These are phyloP conservation scores for Cytospora piceae DNA, from an alignment of 2,329 filamentous ascomycete species.

Conservation along the genomic window DNA sequence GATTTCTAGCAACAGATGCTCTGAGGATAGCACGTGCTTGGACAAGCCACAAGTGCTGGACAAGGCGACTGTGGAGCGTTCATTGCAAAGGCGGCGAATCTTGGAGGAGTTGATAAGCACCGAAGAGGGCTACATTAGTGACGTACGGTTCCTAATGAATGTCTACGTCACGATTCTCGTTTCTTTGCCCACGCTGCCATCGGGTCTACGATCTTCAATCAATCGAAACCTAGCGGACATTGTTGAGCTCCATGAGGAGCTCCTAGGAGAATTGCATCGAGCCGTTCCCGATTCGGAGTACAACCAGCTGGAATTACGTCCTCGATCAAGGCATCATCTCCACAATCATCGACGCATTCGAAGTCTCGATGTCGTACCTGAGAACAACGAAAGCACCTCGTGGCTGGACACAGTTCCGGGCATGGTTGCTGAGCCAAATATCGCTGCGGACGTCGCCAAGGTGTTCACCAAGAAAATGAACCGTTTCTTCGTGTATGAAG, in stretches of 20 bases:
- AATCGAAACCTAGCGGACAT: conserved; percentile 81
- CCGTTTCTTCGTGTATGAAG: conserved; percentile 84
- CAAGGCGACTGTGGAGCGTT: conserved; percentile 69
- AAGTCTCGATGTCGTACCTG: conserved; percentile 52
- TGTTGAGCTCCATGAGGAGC: conserved; percentile 79
- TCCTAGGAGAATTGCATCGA: conserved; percentile 74
- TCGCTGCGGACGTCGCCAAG: conserved; percentile 63
- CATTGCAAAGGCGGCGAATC: conserved; percentile 75
- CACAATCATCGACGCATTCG: conserved; percentile 50
- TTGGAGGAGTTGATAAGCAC: conserved; percentile 85
- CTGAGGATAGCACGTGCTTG: conserved; percentile 65
- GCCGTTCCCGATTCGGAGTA: conserved; percentile 72
- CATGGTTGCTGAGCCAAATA: conserved; percentile 60
- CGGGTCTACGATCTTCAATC: conserved; percentile 70
- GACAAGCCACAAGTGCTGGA: conserved; percentile 63
- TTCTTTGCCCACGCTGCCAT: conserved; percentile 68
- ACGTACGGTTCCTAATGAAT: conserved; percentile 84
- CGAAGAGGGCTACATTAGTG: conserved; percentile 86
- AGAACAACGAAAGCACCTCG: conserved; percentile 42
- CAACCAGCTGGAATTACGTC: conserved; percentile 46
- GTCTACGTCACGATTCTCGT: conserved; percentile 79
- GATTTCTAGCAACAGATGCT: conserved; percentile 61
- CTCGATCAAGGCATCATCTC: conserved; percentile 23
- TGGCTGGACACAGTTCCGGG: conserved; percentile 54
- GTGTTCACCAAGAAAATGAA: conserved; percentile 70